Percentiles rank a stretch among this genome's conserved stretches.
phyloP scores from a whole-genome alignment of 2,329 filamentous ascomycete genomes.

The Rutstroemia sp. region DNA sequence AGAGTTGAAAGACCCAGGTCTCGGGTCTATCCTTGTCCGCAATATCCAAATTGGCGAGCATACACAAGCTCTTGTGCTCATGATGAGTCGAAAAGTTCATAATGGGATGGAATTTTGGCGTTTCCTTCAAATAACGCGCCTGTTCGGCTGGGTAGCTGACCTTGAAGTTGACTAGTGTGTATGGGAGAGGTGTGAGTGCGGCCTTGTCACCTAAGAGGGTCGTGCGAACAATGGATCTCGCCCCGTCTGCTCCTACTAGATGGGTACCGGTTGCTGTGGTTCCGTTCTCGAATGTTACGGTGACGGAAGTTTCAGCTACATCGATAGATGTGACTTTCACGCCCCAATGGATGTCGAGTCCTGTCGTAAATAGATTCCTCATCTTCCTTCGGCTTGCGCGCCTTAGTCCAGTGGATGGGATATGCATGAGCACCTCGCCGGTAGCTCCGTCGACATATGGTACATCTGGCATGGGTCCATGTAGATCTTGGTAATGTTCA shows the following conservation, averaged over 20 bases:
- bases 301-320: not conserved
- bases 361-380: not conserved
- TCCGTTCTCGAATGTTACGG: not conserved
- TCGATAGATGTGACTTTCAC: not conserved
- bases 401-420: not conserved
- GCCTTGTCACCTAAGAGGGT: slow-evolving; percentile 13
- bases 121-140: slow-evolving; percentile 14
- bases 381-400: slow-evolving; percentile 1
- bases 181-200: not conserved
- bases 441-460: not conserved
- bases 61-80: not conserved
- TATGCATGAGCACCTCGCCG: not conserved
- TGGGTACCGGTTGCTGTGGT: slow-evolving; percentile 23
- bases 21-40: not conserved
- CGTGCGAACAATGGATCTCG: slow-evolving; percentile 28
- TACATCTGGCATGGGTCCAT: not conserved
- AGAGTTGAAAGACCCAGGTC: slow-evolving; percentile 2
- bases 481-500: not conserved
- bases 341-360: not conserved
- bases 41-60: not conserved
- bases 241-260: slow-evolving; percentile 35
- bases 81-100: slow-evolving; percentile 1
- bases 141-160: not conserved
- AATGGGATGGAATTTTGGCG: slow-evolving; percentile 3
- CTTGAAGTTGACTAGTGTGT: not conserved